phyloP scores from a whole-genome alignment of 2,329 filamentous ascomycete species.

The Pestalotiopsis sp. region DNA sequence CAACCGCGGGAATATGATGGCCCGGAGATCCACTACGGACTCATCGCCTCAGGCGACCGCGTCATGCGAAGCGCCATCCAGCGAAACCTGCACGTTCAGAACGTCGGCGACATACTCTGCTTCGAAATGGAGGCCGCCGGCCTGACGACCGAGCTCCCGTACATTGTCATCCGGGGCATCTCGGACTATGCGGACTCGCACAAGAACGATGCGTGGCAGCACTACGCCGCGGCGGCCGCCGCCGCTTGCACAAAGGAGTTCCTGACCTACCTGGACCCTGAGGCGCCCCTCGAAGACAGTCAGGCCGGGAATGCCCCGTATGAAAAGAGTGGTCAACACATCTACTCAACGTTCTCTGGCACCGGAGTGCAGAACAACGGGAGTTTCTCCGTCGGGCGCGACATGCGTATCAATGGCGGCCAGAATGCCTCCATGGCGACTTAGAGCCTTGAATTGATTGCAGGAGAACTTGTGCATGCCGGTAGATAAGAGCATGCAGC shows the following conservation, averaged over 20 bases:
- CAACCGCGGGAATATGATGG: background rate
- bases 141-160: background rate
- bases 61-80: background rate
- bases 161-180: constrained; percentile 9
- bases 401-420: background rate
- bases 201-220: constrained; percentile 8
- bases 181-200: constrained; percentile 10
- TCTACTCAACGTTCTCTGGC: background rate
- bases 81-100: background rate
- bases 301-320: background rate
- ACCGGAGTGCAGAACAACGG: background rate
- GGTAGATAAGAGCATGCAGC: no score
- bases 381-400: background rate
- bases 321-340: background rate
- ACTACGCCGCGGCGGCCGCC: background rate
- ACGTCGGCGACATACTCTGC: background rate
- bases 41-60: background rate
- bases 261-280: background rate
- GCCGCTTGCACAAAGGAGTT: constrained; percentile 3
- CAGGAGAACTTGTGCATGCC: no score
- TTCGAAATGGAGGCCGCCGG: constrained; percentile 7
- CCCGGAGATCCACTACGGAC: background rate
- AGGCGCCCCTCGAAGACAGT: background rate
- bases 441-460: background rate
- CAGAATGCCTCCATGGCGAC: background rate